These are phyloP conservation scores for Termitomyces sp. DNA, from an alignment of 768 basidiomycete genomes.

Conservation along the genomic window DNA sequence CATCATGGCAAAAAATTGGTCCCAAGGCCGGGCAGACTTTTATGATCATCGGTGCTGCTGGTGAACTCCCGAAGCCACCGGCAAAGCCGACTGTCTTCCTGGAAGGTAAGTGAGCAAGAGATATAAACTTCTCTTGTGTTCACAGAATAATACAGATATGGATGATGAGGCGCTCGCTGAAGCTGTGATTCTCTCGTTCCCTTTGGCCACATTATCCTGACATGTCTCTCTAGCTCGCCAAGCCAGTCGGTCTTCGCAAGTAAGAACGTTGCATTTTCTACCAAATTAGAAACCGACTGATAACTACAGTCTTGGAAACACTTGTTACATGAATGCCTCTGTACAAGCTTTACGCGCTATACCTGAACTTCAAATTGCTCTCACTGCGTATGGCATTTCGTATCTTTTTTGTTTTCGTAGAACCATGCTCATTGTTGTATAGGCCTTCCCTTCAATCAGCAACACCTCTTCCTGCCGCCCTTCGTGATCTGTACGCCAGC, in stretches of 20 bases:
- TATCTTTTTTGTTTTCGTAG: neutral
- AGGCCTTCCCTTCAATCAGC: constrained; percentile 35
- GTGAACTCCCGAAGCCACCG: constrained; percentile 88
- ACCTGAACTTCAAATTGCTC: constrained; percentile 78
- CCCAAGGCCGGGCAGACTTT: constrained; percentile 86
- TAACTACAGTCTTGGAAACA: constrained; percentile 69
- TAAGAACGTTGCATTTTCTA: constrained; percentile 21
- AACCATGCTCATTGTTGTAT: neutral
- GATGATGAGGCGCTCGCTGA: constrained; percentile 74
- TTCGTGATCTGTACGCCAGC: constrained; percentile 64
- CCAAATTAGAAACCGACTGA: neutral
- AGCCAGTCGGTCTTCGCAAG: constrained; percentile 83
- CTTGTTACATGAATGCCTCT: constrained; percentile 97
- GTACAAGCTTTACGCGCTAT: constrained; percentile 92
- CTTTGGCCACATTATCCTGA: constrained; percentile 1
- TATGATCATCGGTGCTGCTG: constrained; percentile 91
- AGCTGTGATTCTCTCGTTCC: constrained; percentile 46
- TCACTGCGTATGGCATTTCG: constrained; percentile 44
- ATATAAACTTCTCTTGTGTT: neutral
- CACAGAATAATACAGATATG: constrained; percentile 55
- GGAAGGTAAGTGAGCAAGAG: constrained; percentile 50
- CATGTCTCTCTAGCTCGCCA: constrained; percentile 47
- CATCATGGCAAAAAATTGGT: constrained; percentile 77
- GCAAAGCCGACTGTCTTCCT: constrained; percentile 74
- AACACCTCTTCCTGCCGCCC: constrained; percentile 38